Base-by-base conservation (phyloP, 768 basidiomycete genomes). In the Leccinum broughii region DNA sequence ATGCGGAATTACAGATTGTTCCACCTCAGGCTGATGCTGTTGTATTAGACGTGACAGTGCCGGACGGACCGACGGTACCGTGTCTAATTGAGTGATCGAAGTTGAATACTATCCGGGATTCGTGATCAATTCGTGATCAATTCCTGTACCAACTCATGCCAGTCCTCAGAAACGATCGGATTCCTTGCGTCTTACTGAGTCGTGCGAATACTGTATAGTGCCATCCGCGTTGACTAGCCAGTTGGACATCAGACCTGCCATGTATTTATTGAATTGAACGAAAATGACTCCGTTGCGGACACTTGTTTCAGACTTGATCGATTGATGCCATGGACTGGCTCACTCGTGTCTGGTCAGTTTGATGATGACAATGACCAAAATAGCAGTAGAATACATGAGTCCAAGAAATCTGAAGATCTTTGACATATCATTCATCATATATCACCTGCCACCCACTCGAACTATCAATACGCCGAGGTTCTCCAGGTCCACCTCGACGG, bases 161-260 rank as follows among this genome's bases (percentile, higher is more conserved):
- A 30, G 52, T 57, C n/a, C n/a, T 35, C 68, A 88, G 92, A 92
- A 41, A 90, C 92, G 11, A 93, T 97, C 65, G 95, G 95, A 8
- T 97, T 95, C 80, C 78, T 94, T 44, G 90, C 93, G 20, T 85
- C 89, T 5, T 95, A 94, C 66, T 95, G 1, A 88, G 92, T 92
- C 17, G 84, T 97, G 46, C 81, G 90, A 61, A 84, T 80, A 74
- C 75, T 98, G 59, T 98, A 97, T 9, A 82, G 82, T 58, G 85
- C 90, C 32, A 90, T 93, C 63, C 87, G 92, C 41, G 84, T 93
- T 54, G 92, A 94, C 66, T 85, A 71, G 62, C 28, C 6, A 37
- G 28, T 35, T 56, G 62, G 62, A 63, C 11, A 1, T 55, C 30
- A 41, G 30, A 17, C n/a, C 11, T 37, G 41, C 20, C 57, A 10